These are phyloP conservation scores for Albizia julibrissin DNA, from an alignment of 306 rosid species.

Conservation along the genomic window DNA sequence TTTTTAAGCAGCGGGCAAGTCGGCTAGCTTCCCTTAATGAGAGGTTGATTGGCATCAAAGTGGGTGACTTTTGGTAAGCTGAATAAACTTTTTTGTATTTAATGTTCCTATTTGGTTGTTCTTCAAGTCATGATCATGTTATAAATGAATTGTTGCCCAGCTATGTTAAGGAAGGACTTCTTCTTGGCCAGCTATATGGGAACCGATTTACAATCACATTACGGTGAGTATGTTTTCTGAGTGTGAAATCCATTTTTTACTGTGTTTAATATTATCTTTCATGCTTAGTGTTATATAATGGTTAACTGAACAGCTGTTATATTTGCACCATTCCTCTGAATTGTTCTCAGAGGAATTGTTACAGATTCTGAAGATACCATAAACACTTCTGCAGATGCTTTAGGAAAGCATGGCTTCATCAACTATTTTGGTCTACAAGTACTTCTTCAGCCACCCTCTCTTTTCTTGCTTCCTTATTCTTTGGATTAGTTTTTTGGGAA, in stretches of 20 bases:
- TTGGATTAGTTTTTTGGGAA: constrained; percentile 1
- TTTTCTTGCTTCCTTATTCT: constrained; percentile 13
- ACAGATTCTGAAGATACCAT: constrained; percentile 84
- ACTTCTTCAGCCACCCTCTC: constrained; percentile 35
- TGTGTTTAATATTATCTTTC: constrained; percentile 5
- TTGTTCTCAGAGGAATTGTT: constrained; percentile 83
- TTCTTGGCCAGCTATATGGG: constrained; percentile 93
- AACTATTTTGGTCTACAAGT: constrained; percentile 99
- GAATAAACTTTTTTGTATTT: constrained; percentile 28
- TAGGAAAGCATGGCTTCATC: constrained; percentile 83
- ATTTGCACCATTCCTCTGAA: constrained; percentile 35
- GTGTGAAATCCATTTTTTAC: constrained; percentile 27
- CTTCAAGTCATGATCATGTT: constrained; percentile 27
- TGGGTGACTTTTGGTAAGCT: constrained; percentile 91
- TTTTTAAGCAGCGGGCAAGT: constrained; percentile 77
- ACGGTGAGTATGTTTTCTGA: constrained; percentile 58
- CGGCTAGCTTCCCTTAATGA: constrained; percentile 84
- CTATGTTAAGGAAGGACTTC: constrained; percentile 80
- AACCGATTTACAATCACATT: constrained; percentile 82
- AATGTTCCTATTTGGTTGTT: constrained; percentile 8
- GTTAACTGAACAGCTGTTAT: constrained; percentile 20
- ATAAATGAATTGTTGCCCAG: constrained; percentile 53
- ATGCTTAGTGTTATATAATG: not conserved
- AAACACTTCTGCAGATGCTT: constrained; percentile 77
- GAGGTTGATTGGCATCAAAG: constrained; percentile 84